phyloP scores from a whole-genome alignment of 345 rosid genomes.

The Aquilaria sinensis region DNA sequence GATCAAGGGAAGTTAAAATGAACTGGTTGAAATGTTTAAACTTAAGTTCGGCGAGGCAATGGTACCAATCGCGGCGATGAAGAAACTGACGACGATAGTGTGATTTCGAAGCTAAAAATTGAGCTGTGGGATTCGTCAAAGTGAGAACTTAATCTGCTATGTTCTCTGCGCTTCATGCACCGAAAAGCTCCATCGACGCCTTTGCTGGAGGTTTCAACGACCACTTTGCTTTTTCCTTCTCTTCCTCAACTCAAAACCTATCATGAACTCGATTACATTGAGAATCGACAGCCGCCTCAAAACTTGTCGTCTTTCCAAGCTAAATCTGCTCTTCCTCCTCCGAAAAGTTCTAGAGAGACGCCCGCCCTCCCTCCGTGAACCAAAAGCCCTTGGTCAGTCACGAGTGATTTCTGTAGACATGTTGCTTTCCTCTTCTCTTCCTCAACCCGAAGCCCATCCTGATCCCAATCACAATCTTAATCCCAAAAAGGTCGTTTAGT shows the following conservation, averaged over 20 bases:
- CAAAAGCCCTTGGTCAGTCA: too few relatives aligned
- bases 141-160: neutral
- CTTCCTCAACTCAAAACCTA: conserved; percentile 40
- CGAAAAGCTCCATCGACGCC: conserved; percentile 6
- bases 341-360: too few relatives aligned
- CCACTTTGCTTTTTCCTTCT: conserved; percentile 36
- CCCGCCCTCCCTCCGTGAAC: too few relatives aligned
- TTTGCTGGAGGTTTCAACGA: neutral
- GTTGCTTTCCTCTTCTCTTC: conserved; percentile 40
- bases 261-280: neutral
- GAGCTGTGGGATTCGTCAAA: too few relatives aligned
- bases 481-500: conserved; percentile 61
- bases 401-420: too few relatives aligned
- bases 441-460: conserved; percentile 37
- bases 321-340: neutral
- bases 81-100: too few relatives aligned
- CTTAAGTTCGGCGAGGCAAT: too few relatives aligned
- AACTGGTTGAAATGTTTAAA: too few relatives aligned
- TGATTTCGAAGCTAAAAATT: too few relatives aligned
- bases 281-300: neutral
- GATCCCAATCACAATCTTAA: conserved; percentile 1
- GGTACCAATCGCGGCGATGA: too few relatives aligned
- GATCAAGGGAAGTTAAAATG: too few relatives aligned
- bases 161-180: conserved; percentile 2
- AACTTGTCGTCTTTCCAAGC: conserved; percentile 13